phyloP scores from a whole-genome alignment of 2,329 filamentous ascomycete species.

The Ambrosiella xylebori region DNA sequence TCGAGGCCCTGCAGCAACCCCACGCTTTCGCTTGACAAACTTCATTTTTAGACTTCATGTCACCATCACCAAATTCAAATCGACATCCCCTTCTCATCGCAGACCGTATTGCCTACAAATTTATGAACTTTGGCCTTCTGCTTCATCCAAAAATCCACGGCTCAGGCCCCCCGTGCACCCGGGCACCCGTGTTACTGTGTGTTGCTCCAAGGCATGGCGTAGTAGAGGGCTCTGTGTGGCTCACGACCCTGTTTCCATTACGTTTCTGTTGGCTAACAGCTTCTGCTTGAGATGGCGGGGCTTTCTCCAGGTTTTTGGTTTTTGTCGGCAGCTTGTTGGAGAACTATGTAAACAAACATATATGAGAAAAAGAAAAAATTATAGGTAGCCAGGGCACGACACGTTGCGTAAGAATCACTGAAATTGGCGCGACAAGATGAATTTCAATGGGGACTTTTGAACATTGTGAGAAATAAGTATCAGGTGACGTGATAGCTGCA shows the following conservation, averaged over 20 bases:
- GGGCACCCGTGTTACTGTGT: not conserved
- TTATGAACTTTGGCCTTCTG: not conserved
- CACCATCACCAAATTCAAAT: not conserved
- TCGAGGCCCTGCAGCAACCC: too few species aligned
- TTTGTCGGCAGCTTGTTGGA: not conserved
- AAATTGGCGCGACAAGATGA: not conserved
- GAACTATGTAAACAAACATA: slow-evolving; percentile 1
- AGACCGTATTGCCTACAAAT: not conserved
- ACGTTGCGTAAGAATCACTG: not conserved
- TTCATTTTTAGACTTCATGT: not conserved
- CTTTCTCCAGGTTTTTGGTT: slow-evolving; percentile 8
- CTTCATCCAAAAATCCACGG: not conserved
- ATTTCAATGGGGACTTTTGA: not conserved
- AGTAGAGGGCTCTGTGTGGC: not conserved
- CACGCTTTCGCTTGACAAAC: not conserved
- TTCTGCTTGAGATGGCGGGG: slow-evolving; percentile 3
- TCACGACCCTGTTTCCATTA: slow-evolving; percentile 4
- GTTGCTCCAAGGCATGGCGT: not conserved
- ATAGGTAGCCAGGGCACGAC: not conserved
- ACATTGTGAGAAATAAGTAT: not conserved
- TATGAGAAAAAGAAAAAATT: not conserved
- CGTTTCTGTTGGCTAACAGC: slow-evolving; percentile 11
- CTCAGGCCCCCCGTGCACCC: not conserved
- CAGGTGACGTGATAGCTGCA: not conserved
- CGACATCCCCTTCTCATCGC: not conserved